These are phyloP conservation scores for Pestalotiopsis fici DNA, from an alignment of 2,329 filamentous ascomycete genomes.

Conservation along the genomic window DNA sequence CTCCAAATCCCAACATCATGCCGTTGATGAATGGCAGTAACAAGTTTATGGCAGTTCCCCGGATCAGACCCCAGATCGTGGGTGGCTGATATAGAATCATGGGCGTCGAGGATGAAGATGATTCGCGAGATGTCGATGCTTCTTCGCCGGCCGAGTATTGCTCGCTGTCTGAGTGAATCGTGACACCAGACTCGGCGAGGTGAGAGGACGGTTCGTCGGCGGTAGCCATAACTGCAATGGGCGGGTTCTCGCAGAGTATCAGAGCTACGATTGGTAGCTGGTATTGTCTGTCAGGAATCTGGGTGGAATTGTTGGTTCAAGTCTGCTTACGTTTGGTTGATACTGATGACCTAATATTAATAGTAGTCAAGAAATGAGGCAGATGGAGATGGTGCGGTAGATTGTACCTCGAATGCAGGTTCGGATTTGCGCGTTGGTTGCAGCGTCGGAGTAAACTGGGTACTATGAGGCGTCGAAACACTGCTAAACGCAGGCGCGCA, in stretches of 20 bases:
- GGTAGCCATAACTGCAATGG: constrained; percentile 48
- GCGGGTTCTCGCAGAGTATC: not conserved
- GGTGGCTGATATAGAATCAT: constrained; percentile 88
- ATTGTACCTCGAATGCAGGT: not conserved
- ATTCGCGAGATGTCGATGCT: constrained; percentile 55
- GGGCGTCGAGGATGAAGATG: constrained; percentile 64
- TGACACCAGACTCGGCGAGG: constrained; percentile 73
- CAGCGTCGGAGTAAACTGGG: too few relatives aligned
- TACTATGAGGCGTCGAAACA: too few relatives aligned
- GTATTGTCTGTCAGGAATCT: too few relatives aligned
- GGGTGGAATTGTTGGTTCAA: too few relatives aligned
- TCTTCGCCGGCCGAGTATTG: constrained; percentile 72
- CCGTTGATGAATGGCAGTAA: constrained; percentile 94
- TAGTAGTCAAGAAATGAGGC: too few relatives aligned
- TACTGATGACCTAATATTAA: not conserved
- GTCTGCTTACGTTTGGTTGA: too few relatives aligned
- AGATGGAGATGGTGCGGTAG: not conserved
- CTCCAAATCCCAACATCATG: constrained; percentile 96
- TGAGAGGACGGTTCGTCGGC: constrained; percentile 49
- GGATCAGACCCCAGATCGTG: constrained; percentile 80
- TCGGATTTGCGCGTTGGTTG: not conserved
- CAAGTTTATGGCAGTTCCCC: constrained; percentile 94
- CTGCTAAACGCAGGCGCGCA: too few relatives aligned
- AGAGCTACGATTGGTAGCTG: too few relatives aligned
- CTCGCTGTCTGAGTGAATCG: constrained; percentile 81